Conservation (phyloP, 495 filamentous ascomycete genomes). For the Chaetomium fimeti region DNA sequence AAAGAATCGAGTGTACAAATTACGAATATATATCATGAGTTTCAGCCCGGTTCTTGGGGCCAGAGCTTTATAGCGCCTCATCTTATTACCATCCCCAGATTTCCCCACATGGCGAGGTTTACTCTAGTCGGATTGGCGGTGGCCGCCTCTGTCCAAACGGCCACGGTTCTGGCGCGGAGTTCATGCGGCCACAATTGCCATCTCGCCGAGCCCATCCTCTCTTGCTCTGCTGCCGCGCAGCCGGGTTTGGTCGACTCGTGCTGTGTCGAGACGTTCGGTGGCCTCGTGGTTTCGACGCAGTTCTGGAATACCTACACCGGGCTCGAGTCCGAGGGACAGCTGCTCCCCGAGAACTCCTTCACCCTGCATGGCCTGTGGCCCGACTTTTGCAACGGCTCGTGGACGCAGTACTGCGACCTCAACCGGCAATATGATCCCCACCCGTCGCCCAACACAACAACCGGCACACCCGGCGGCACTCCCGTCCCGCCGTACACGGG, state of each 20-base stretch:
- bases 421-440: conserved; percentile 52
- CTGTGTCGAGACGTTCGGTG: conserved; percentile 53
- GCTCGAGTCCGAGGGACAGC: conserved; percentile 47
- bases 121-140: background rate
- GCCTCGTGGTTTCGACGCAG: conserved; percentile 51
- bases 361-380: conserved; percentile 56
- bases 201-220: conserved; percentile 37
- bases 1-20: background rate
- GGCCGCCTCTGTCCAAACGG: background rate
- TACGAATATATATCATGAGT: background rate
- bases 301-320: conserved; percentile 56
- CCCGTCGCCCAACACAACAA: conserved; percentile 54
- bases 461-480: conserved; percentile 41
- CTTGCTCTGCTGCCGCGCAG: conserved; percentile 46
- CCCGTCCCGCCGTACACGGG: conserved; percentile 49
- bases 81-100: background rate
- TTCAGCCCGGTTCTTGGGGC: background rate
- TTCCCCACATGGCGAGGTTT: background rate
- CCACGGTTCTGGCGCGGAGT: background rate
- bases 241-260: conserved; percentile 48
- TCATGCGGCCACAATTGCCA: background rate
- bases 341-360: conserved; percentile 47
- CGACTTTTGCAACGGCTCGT: conserved; percentile 50
- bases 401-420: conserved; percentile 57
- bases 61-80: background rate